Base-by-base conservation (phyloP, 1,284 basidiomycete species). In the Ganoderma boninense region DNA sequence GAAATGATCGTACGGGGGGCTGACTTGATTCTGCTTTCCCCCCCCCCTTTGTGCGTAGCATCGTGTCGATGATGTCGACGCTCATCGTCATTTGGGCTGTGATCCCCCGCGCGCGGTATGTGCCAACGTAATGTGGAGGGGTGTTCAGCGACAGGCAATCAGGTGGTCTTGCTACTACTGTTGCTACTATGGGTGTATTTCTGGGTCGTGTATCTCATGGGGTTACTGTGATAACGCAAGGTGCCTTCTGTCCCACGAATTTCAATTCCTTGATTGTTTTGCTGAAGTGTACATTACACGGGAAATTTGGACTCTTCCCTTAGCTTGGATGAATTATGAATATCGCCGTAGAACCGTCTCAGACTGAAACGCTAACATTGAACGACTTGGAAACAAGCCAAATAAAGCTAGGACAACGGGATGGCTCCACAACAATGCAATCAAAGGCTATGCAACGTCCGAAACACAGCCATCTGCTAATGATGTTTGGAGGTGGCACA, bases 71-170 rank as follows among this genome's bases (percentile, higher is more conserved):
- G 76, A 77, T 80, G 79, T 77, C 77, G 62, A 77, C 76, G 11
- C 76, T 80, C 72, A 76, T 79, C 26, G 74, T 80, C 42, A 71
- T 80, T 6, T 80, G 79, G 79, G 77, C 77, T 1, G 42, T 80
- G 49, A 75, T 80, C 10, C 79, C 79, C 13, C 70, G 74, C 43
- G 75, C 73, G 16, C 78, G 77, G 2, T 52, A 70, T 35, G 71
- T 70, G 18, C 71, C 69, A 0, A 73, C 69, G 29, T 70, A 57
- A 29, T 16, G 29, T 7, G 29, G 23, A 16, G 5, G 16, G 5
- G 16, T 14, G 1, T 23, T 20, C 0, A 3, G 32, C 32, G 29
- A 57, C 54, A 6, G 23, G 23, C 4, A 13, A 13, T 14, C 2
- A 3, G 10, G 14, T 52, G 13, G 23, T 26, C 13, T 4, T 2